phyloP scores from a whole-genome alignment of 2,329 filamentous ascomycete genomes.

The Sarocladium brachiariae region DNA sequence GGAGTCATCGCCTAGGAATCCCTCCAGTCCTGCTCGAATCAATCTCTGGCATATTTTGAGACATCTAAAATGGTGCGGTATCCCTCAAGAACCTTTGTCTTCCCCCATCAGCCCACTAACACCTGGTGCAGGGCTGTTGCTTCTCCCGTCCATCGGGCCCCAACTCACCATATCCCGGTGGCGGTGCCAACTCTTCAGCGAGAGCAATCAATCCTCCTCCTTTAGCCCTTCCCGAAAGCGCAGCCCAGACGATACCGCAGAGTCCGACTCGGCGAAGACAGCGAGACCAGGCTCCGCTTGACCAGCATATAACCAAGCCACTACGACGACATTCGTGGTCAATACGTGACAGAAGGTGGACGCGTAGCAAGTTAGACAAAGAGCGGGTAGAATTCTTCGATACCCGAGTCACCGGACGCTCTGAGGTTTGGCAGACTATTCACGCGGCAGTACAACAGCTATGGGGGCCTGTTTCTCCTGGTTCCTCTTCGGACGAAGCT shows the following conservation, averaged over 20 bases:
- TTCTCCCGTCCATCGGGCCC: slow-evolving; percentile 45
- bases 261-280: slow-evolving; percentile 20
- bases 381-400: slow-evolving; percentile 86
- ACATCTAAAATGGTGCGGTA: neutral
- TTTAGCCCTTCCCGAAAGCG: slow-evolving; percentile 24
- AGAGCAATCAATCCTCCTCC: slow-evolving; percentile 44
- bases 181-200: slow-evolving; percentile 41
- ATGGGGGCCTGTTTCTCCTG: slow-evolving; percentile 38
- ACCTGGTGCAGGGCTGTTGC: slow-evolving; percentile 45
- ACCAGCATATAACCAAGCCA: slow-evolving; percentile 64
- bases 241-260: slow-evolving; percentile 15
- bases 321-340: slow-evolving; percentile 58
- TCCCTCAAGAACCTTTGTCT: neutral
- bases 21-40: neutral
- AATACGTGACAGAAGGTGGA: slow-evolving; percentile 60
- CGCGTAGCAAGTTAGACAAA: slow-evolving; percentile 56
- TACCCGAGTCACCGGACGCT: slow-evolving; percentile 69
- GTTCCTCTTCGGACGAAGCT: slow-evolving; percentile 31
- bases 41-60: neutral
- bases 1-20: neutral
- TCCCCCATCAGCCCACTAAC: neutral
- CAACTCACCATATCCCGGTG: slow-evolving; percentile 48
- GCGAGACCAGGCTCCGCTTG: slow-evolving; percentile 37
- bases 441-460: slow-evolving; percentile 61
- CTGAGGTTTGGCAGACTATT: slow-evolving; percentile 76